These are phyloP conservation scores for Cinchona pubescens DNA, from an alignment of 257 asterid genomes.

Conservation along the genomic window DNA sequence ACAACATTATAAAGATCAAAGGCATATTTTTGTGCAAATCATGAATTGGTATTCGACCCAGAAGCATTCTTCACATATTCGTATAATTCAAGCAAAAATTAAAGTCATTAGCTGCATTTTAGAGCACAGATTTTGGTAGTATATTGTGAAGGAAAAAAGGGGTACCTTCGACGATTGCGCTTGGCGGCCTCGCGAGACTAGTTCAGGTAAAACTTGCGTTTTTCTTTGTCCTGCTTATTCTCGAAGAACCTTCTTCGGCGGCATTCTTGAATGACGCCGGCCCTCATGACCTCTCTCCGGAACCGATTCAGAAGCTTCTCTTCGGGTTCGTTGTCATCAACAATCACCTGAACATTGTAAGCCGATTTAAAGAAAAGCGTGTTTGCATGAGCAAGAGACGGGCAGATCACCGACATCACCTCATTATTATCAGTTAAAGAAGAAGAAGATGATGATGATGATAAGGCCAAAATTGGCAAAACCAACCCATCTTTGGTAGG, in stretches of 20 bases:
- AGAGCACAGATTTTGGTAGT: background rate
- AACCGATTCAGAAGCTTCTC: slow-evolving; percentile 80
- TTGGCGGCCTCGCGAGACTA: slow-evolving; percentile 88
- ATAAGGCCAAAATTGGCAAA: slow-evolving; percentile 7
- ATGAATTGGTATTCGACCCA: background rate
- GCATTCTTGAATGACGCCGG: slow-evolving; percentile 86
- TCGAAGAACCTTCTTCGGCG: slow-evolving; percentile 72
- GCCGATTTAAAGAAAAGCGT: slow-evolving; percentile 61
- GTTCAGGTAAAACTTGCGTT: no score
- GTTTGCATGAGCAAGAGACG: slow-evolving; percentile 64
- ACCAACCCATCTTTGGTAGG: slow-evolving; percentile 21
- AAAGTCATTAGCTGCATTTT: background rate
- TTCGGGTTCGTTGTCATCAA: slow-evolving; percentile 81
- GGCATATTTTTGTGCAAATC: background rate
- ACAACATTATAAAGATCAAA: background rate
- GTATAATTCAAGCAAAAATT: no score
- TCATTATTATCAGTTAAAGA: background rate
- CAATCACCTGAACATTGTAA: slow-evolving; percentile 76
- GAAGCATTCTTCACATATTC: background rate
- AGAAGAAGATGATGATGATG: slow-evolving; percentile 15
- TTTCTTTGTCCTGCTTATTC: slow-evolving; percentile 78
- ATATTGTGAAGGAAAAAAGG: no score
- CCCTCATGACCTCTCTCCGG: slow-evolving; percentile 83
- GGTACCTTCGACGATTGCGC: slow-evolving; percentile 82
- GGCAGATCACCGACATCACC: slow-evolving; percentile 53